Evolutionary conservation across 306 rosid species (phyloP), one percentile per base, ranked within the genome.

Genomic region (Rosa persica): DNA sequence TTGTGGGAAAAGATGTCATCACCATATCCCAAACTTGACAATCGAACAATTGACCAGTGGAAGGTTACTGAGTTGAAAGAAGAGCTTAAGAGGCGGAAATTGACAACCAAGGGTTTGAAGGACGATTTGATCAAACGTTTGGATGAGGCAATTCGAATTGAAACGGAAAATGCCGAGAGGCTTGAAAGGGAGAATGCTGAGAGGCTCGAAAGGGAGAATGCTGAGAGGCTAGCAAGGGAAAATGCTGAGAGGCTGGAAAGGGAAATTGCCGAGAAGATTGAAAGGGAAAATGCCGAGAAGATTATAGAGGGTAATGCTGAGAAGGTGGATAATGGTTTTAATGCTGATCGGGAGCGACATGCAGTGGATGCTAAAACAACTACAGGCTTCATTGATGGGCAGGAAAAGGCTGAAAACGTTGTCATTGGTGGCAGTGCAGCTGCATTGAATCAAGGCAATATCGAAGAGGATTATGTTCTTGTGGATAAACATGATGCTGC

Each of bases 1-100:
- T 77, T 81, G 66, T 81, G 66, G 76, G 83, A 69, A 36, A 86
- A 71, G 74, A 96, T 96, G 99, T 85, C 98, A 5, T 87, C 98
- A 13, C 82, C 79, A 5, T 93, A 91, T 86, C 96, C 89, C 0
- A 47, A 83, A 70, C 90, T 93, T 43, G 94, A 89, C 68, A 86
- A 90, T 80, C 88, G 92, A 27, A 90, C 99, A 11, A 78, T 96
- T 88, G 84, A 93, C 76, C 98, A 91, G 77, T 96, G 96, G 99
- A 96, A 82, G 88, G 99, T 96, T 80, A 86, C 93, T 0, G 99
- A 88, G 80, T 78, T 96, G 83, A 96, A 83, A 81, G 99, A 96
- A 80, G 99, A 96, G 87, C 89, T 96, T 6, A 93, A 83, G 90
- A 93, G 84, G 81, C 86, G 99, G 79, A 96, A 55, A 79, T 78